Evolutionary conservation across 2,329 filamentous ascomycete genomes (phyloP).

Genomic region (Mycocentrospora acerina): DNA sequence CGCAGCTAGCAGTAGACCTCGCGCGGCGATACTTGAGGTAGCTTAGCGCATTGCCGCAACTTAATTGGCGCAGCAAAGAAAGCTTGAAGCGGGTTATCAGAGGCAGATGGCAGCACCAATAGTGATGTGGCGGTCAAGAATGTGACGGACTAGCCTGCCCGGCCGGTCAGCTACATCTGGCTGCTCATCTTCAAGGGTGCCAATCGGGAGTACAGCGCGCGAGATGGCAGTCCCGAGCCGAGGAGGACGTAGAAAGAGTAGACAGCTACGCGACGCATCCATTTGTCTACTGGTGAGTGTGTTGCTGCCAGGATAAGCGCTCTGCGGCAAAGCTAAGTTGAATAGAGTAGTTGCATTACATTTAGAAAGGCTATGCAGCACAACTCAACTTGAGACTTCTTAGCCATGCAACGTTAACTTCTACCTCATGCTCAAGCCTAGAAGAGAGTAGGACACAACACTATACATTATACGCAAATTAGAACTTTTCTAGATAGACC

Average conservation of each 20-base stretch:
- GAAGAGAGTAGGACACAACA: slow-evolving; percentile 6
- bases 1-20: slow-evolving; percentile 24
- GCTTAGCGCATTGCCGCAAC: slow-evolving; percentile 24
- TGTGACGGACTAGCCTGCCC: slow-evolving; percentile 18
- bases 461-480: slow-evolving; percentile 13
- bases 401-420: slow-evolving; percentile 18
- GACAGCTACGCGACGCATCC: slow-evolving; percentile 19
- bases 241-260: too few relatives aligned
- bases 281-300: slow-evolving; percentile 18
- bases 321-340: slow-evolving; percentile 9
- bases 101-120: slow-evolving; percentile 6
- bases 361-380: slow-evolving; percentile 13
- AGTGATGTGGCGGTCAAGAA: slow-evolving; percentile 20
- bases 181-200: slow-evolving; percentile 20
- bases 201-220: slow-evolving; percentile 8
- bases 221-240: slow-evolving; percentile 5
- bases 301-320: slow-evolving; percentile 11
- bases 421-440: slow-evolving; percentile 15
- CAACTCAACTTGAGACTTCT: slow-evolving; percentile 5
- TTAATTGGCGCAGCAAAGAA: slow-evolving; percentile 19
- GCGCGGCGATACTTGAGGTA: slow-evolving; percentile 14
- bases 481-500: slow-evolving; percentile 17
- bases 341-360: slow-evolving; percentile 11
- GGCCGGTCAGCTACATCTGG: slow-evolving; percentile 13
- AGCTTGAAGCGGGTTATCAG: slow-evolving; percentile 21